These are phyloP conservation scores for Candida lessepsii DNA, from an alignment of 805 yeast species.

Conservation along the genomic window DNA sequence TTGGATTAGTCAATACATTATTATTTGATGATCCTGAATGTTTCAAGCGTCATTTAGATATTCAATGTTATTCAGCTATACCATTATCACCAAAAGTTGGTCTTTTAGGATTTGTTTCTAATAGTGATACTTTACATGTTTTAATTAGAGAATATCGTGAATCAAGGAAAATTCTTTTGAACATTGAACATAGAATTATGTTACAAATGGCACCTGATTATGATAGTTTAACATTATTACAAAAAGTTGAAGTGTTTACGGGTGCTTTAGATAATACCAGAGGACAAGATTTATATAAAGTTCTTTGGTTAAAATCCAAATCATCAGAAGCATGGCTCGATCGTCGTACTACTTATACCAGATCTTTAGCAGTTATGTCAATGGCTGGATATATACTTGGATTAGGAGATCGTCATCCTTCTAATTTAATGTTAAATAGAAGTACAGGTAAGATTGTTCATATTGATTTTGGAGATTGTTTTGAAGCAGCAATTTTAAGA, in stretches of 20 bases:
- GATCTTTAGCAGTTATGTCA: slow-evolving; percentile 97
- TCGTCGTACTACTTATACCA: slow-evolving; percentile 91
- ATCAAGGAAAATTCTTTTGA: slow-evolving; percentile 80
- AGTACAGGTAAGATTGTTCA: slow-evolving; percentile 94
- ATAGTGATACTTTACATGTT: slow-evolving; percentile 94
- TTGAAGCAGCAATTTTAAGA: slow-evolving; percentile 94
- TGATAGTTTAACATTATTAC: slow-evolving; percentile 82
- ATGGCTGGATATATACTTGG: slow-evolving; percentile 98
- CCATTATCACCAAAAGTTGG: slow-evolving; percentile 98
- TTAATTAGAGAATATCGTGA: slow-evolving; percentile 91
- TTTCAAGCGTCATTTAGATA: slow-evolving; percentile 91
- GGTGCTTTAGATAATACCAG: slow-evolving; percentile 93
- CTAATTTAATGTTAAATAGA: slow-evolving; percentile 92
- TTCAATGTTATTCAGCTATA: slow-evolving; percentile 88
- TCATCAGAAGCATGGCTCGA: slow-evolving; percentile 98
- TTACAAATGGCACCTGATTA: slow-evolving; percentile 97
- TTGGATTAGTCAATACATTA: slow-evolving; percentile 90
- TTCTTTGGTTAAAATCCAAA: slow-evolving; percentile 92
- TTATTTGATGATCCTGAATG: slow-evolving; percentile 90
- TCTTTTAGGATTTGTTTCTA: slow-evolving; percentile 93
- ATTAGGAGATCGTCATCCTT: slow-evolving; percentile 96
- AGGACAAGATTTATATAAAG: slow-evolving; percentile 94
- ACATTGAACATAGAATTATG: slow-evolving; percentile 94
- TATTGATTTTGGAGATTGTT: slow-evolving; percentile 98
- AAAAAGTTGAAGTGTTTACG: slow-evolving; percentile 95